Evolutionary conservation across 257 asterid genomes (phyloP), one percentile per base, ranked within the genome.

Genomic region (Vinca minor): DNA sequence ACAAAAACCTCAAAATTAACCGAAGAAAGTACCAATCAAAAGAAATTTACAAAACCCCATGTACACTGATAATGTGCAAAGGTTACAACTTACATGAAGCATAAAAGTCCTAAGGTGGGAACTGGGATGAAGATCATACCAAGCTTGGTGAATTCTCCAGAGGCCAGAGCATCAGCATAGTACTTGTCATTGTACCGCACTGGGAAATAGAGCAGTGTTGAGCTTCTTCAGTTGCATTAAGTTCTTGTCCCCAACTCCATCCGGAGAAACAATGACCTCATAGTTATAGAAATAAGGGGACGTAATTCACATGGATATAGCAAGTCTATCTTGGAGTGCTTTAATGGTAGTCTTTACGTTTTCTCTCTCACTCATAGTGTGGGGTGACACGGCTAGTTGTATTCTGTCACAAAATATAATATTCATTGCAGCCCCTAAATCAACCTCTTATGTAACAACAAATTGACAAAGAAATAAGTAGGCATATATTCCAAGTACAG

Each of bases 221-320:
- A 89, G 95, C 84, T 88, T 88, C 65, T 87, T 92, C 71, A 92
- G 79, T 49, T 92, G 96, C 98, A 92, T 81, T 83, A 85, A n/a
- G 79, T 92, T 92, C 82, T 92, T 92, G 76, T 92, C 96, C 78
- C 94, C 78, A 67, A 92, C 80, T 14, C 83, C 84, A 65, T 89
- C 98, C 74, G n/a, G n/a, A n/a, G n/a, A n/a, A n/a, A n/a, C n/a
- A n/a, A n/a, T n/a, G n/a, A n/a, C n/a, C n/a, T n/a, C n/a, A n/a
- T n/a, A n/a, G n/a, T n/a, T n/a, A n/a, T n/a, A n/a, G n/a, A n/a
- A n/a, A n/a, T n/a, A n/a, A n/a, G n/a, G n/a, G n/a, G n/a, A n/a
- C n/a, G n/a, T n/a, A n/a, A n/a, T n/a, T n/a, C n/a, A n/a, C n/a
- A n/a, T n/a, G n/a, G n/a, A n/a, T n/a, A n/a, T n/a, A n/a, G n/a